phyloP scores from a whole-genome alignment of 2,329 filamentous ascomycete genomes.

The Pyrenophora seminiperda region DNA sequence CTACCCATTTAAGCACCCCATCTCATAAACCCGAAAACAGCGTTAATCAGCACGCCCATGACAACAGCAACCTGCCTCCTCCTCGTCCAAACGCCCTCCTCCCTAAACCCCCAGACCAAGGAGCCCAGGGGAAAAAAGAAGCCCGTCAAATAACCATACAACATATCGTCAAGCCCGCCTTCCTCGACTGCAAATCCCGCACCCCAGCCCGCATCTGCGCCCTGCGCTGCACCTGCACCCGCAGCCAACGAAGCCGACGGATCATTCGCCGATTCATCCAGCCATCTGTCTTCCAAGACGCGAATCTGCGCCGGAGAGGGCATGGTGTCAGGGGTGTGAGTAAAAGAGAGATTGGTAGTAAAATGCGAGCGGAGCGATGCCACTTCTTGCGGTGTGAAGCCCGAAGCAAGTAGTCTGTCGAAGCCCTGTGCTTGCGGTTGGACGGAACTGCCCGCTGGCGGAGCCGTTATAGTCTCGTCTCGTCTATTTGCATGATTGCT shows the following conservation, averaged over 20 bases:
- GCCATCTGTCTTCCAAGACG: constrained; percentile 85
- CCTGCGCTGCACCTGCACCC: constrained; percentile 27
- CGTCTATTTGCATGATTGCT: constrained; percentile 19
- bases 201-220: constrained; percentile 53
- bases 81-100: constrained; percentile 85
- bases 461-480: constrained; percentile 17
- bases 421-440: constrained; percentile 81
- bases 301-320: constrained; percentile 77
- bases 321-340: constrained; percentile 87
- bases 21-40: constrained; percentile 73
- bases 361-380: constrained; percentile 87
- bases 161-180: constrained; percentile 78
- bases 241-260: constrained; percentile 48
- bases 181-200: constrained; percentile 60
- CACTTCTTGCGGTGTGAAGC: constrained; percentile 83
- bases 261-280: constrained; percentile 66
- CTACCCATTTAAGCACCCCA: constrained; percentile 52
- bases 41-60: constrained; percentile 80
- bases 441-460: constrained; percentile 55
- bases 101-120: constrained; percentile 80
- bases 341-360: constrained; percentile 77
- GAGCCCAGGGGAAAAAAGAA: constrained; percentile 95
- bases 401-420: constrained; percentile 79
- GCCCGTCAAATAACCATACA: constrained; percentile 86
- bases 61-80: constrained; percentile 85